Evolutionary conservation across 306 rosid species (phyloP).

Genomic region (Argentina anserina): DNA sequence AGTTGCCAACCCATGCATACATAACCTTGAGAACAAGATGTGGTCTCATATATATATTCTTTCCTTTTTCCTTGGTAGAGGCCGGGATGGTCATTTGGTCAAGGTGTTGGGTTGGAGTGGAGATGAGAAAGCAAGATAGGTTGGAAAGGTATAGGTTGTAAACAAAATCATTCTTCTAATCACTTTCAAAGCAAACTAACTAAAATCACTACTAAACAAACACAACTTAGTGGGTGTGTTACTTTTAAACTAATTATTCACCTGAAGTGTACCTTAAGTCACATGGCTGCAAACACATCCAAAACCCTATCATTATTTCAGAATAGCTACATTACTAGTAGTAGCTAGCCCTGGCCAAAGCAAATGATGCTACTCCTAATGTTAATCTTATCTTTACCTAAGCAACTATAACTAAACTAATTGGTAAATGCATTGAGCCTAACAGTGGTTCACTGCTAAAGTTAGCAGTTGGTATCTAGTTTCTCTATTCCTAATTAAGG

Average conservation of each 20-base stretch:
- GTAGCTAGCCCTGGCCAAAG: conserved; percentile 14
- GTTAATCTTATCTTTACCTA: neutral
- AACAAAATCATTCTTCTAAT: conserved; percentile 40
- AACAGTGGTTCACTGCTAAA: neutral
- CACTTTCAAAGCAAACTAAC: conserved; percentile 70
- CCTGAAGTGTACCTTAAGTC: conserved; percentile 63
- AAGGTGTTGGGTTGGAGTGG: conserved; percentile 60
- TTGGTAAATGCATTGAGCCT: neutral
- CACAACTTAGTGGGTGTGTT: conserved; percentile 53
- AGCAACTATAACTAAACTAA: neutral
- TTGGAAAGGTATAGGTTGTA: conserved; percentile 46
- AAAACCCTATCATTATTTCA: conserved; percentile 43
- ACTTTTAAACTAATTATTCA: conserved; percentile 61
- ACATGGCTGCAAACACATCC: conserved; percentile 39
- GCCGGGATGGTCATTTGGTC: conserved; percentile 42
- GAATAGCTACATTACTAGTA: neutral
- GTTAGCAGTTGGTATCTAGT: neutral
- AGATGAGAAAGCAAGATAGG: conserved; percentile 65
- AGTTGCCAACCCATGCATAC: conserved; percentile 36
- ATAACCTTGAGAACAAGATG: neutral
- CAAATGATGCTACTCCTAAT: conserved; percentile 10
- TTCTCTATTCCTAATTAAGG: neutral
- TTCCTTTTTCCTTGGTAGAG: conserved; percentile 7
- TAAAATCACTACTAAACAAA: conserved; percentile 32
- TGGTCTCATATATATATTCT: neutral